These are phyloP conservation scores for Daldinia sp. DNA, from an alignment of 2,329 filamentous ascomycete species.

Conservation along the genomic window DNA sequence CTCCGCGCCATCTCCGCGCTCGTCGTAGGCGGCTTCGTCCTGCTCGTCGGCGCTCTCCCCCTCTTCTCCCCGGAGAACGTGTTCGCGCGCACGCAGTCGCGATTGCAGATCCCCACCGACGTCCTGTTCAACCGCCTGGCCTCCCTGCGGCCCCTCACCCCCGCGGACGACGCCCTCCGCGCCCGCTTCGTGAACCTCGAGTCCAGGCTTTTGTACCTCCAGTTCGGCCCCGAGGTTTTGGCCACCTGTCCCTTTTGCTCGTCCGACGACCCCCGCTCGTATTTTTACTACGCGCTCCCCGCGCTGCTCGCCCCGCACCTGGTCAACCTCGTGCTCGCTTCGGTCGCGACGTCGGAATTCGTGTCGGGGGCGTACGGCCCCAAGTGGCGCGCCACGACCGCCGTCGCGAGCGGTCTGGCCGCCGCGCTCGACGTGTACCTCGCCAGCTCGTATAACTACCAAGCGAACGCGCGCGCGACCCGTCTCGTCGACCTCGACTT, in stretches of 20 bases:
- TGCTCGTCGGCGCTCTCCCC: slow-evolving; percentile 72
- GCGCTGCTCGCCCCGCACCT: slow-evolving; percentile 82
- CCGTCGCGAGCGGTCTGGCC: slow-evolving; percentile 70
- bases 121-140: slow-evolving; percentile 84
- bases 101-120: slow-evolving; percentile 86
- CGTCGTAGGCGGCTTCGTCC: slow-evolving; percentile 62
- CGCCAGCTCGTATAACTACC: slow-evolving; percentile 73
- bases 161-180: slow-evolving; percentile 73
- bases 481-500: slow-evolving; percentile 74
- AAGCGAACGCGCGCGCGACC: slow-evolving; percentile 71
- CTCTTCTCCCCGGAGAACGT: slow-evolving; percentile 81
- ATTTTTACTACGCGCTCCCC: slow-evolving; percentile 84
- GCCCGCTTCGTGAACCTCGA: slow-evolving; percentile 76
- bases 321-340: slow-evolving; percentile 78
- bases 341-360: slow-evolving; percentile 76
- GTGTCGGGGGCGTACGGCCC: slow-evolving; percentile 73
- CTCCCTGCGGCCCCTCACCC: slow-evolving; percentile 68
- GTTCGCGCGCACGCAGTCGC: slow-evolving; percentile 80
- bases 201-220: slow-evolving; percentile 83
- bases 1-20: slow-evolving; percentile 72
- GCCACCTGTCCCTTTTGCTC: slow-evolving; percentile 85
- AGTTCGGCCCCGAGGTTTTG: slow-evolving; percentile 81
- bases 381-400: slow-evolving; percentile 78
- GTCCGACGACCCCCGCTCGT: slow-evolving; percentile 75
- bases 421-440: slow-evolving; percentile 75